Evolutionary conservation across 805 yeast genomes (phyloP).

Genomic region (Clavispora asparagi): DNA sequence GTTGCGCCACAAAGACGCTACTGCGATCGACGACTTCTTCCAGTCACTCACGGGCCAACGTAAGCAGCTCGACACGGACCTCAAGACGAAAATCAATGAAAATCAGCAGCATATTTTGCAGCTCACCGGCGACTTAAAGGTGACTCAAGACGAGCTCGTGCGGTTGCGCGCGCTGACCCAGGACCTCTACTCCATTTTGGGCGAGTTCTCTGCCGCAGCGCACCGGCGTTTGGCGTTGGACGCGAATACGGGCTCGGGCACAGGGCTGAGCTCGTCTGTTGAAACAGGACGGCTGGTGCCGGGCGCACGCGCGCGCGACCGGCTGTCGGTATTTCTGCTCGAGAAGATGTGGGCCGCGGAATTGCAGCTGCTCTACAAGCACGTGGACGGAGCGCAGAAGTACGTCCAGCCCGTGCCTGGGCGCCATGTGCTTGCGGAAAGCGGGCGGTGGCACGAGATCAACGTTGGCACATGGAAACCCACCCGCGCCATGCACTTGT

Average conservation of each 20-base stretch:
- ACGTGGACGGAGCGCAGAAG: slow-evolving; percentile 89
- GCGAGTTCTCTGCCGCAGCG: slow-evolving; percentile 57
- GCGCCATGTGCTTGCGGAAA: slow-evolving; percentile 72
- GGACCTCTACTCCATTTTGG: slow-evolving; percentile 55
- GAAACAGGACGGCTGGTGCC: not conserved
- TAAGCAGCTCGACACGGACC: slow-evolving; percentile 47
- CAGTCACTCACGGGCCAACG: slow-evolving; percentile 47
- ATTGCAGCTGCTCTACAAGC: slow-evolving; percentile 62
- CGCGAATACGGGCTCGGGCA: slow-evolving; percentile 16
- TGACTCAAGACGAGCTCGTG: slow-evolving; percentile 62
- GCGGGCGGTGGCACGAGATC: slow-evolving; percentile 81
- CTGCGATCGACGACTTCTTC: slow-evolving; percentile 67
- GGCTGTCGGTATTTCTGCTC: slow-evolving; percentile 65
- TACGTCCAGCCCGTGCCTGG: slow-evolving; percentile 70
- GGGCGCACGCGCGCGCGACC: slow-evolving; percentile 38
- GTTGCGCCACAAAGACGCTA: slow-evolving; percentile 61
- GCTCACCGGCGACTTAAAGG: slow-evolving; percentile 54
- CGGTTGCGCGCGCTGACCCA: slow-evolving; percentile 54
- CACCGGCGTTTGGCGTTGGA: slow-evolving; percentile 50
- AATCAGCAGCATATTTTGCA: slow-evolving; percentile 59
- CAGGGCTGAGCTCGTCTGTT: slow-evolving; percentile 4
- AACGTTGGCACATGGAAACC: slow-evolving; percentile 84
- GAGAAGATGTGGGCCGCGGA: slow-evolving; percentile 81
- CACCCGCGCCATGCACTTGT: slow-evolving; percentile 67
- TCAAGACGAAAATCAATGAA: slow-evolving; percentile 53